A percentile compares a stretch with the other conserved stretches of the same genome.
These are phyloP conservation scores for Didymella keratinophila DNA, from an alignment of 2,329 filamentous ascomycete genomes.

Conservation along the genomic window DNA sequence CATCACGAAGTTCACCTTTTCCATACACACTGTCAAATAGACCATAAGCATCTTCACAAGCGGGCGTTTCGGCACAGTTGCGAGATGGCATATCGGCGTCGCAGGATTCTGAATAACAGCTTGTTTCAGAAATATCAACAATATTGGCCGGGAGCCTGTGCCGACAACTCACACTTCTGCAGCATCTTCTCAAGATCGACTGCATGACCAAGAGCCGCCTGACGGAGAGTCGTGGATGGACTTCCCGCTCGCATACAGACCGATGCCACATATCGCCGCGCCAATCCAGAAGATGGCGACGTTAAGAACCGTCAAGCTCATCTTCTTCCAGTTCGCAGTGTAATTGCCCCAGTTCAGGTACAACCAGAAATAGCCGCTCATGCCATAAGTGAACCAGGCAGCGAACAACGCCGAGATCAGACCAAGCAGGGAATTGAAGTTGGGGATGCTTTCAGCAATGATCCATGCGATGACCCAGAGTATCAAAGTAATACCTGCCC, in stretches of 20 bases:
- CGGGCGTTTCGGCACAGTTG: conserved; percentile 11
- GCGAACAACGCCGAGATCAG: conserved; percentile 66
- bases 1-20: neutral
- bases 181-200: conserved; percentile 4
- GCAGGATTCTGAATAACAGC: neutral
- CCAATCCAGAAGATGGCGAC: conserved; percentile 47
- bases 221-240: conserved; percentile 32
- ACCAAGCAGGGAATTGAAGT: conserved; percentile 70
- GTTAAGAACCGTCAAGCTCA: conserved; percentile 55
- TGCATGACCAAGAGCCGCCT: conserved; percentile 33
- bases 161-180: neutral
- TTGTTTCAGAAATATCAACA: neutral
- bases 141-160: neutral
- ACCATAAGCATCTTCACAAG: conserved; percentile 15
- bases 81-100: neutral
- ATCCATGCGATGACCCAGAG: conserved; percentile 71
- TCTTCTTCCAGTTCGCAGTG: conserved; percentile 53
- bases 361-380: conserved; percentile 56
- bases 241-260: conserved; percentile 35
- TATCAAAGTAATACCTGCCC: conserved; percentile 63
- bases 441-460: conserved; percentile 72
- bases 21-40: conserved; percentile 3
- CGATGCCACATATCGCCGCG: conserved; percentile 32
- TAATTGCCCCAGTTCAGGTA: conserved; percentile 56
- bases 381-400: conserved; percentile 67